A percentile compares a stretch with the other conserved stretches of the same genome.
These are phyloP conservation scores for Malassezia brasiliensis DNA, from an alignment of 1,284 basidiomycete species.

Conservation along the genomic window DNA sequence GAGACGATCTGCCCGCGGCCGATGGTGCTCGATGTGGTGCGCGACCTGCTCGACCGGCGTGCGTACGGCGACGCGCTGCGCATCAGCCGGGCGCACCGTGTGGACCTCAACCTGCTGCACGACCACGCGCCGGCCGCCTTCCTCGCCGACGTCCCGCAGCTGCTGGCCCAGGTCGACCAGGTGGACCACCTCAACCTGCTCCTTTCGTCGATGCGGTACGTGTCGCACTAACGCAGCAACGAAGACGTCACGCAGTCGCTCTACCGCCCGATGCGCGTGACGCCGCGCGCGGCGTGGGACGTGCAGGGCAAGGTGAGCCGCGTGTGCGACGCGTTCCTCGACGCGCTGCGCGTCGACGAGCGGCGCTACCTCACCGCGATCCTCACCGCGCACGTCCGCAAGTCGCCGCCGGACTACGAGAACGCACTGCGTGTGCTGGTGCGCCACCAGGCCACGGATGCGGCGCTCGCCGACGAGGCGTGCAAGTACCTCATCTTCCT, in stretches of 20 bases:
- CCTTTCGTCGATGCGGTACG: constrained; percentile 59
- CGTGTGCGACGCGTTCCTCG: constrained; percentile 70
- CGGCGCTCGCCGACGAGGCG: constrained; percentile 78
- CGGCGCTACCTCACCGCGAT: constrained; percentile 79
- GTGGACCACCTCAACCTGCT: constrained; percentile 90
- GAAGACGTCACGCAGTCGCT: constrained; percentile 49
- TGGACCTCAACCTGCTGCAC: constrained; percentile 79
- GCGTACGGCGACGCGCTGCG: constrained; percentile 76
- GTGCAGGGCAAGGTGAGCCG: constrained; percentile 55
- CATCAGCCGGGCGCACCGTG: constrained; percentile 80
- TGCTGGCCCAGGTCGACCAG: constrained; percentile 76
- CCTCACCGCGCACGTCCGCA: constrained; percentile 83
- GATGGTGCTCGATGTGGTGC: constrained; percentile 62
- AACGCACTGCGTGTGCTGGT: constrained; percentile 69
- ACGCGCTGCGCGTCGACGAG: constrained; percentile 57
- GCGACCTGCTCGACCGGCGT: constrained; percentile 27
- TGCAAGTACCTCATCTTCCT: constrained; percentile 98
- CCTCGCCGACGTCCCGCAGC: constrained; percentile 52
- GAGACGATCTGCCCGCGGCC: constrained; percentile 91
- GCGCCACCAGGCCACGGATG: constrained; percentile 62
- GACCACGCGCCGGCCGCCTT: constrained; percentile 67
- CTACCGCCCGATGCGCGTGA: constrained; percentile 37
- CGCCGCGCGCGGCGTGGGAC: constrained; percentile 7
- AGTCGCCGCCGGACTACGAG: constrained; percentile 83
- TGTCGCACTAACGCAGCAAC: constrained; percentile 14